Evolutionary conservation across 2,329 filamentous ascomycete species (phyloP).

Genomic region (Claviceps citrina): DNA sequence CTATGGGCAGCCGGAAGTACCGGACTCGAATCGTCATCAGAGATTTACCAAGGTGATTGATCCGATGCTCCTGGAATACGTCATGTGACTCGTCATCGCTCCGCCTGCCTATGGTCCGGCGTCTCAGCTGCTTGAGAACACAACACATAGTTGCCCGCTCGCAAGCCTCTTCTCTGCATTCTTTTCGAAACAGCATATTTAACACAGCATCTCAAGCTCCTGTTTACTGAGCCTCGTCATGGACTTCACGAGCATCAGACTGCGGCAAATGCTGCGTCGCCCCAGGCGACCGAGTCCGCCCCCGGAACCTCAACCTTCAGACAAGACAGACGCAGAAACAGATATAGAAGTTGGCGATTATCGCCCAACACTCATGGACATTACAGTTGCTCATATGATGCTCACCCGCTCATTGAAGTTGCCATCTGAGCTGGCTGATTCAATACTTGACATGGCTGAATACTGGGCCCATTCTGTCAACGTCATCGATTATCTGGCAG

Average conservation of each 20-base stretch:
- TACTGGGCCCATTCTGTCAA: constrained; percentile 42
- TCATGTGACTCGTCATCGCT: too few species aligned
- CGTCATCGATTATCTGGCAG: constrained; percentile 14
- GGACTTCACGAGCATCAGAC: too few species aligned
- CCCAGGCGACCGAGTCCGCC: constrained; percentile 5
- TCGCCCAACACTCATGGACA: constrained; percentile 30
- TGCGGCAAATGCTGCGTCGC: constrained; percentile 10
- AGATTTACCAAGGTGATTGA: too few species aligned
- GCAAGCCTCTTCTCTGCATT: too few species aligned
- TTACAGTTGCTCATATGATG: constrained; percentile 32
- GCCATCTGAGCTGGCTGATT: constrained; percentile 39
- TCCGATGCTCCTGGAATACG: too few species aligned
- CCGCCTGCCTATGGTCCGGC: too few species aligned
- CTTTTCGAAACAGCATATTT: too few species aligned
- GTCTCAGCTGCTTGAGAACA: too few species aligned
- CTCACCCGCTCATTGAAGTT: constrained; percentile 28
- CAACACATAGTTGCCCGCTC: neutral
- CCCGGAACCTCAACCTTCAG: constrained; percentile 1
- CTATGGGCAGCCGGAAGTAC: too few species aligned
- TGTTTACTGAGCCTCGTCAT: constrained; percentile 12
- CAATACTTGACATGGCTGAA: constrained; percentile 42
- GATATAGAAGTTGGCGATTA: constrained; percentile 9
- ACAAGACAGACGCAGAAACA: constrained; percentile 3
- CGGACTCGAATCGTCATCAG: too few species aligned
- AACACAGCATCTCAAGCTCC: constrained; percentile 6